Conservation (phyloP, 176 grass and related monocot species). For the Aegilops speltoides region DNA sequence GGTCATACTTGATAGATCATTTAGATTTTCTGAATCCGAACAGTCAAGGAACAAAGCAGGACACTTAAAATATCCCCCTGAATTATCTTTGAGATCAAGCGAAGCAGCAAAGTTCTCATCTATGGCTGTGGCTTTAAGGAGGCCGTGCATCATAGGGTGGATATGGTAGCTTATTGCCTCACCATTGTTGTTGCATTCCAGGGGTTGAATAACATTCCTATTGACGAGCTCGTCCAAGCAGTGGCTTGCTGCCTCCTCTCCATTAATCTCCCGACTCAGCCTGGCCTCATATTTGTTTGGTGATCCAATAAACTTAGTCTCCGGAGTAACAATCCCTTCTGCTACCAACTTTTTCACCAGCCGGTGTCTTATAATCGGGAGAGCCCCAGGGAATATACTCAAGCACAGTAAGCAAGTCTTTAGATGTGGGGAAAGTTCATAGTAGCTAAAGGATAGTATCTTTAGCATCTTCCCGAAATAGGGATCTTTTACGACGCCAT, state of each 20-base stretch:
- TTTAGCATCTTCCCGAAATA: fast-evolving
- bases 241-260: neutral
- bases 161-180: neutral
- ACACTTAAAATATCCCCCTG: neutral
- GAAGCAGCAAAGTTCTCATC: neutral
- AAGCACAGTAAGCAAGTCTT: neutral
- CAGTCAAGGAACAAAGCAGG: too few relatives aligned
- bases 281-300: fast-evolving
- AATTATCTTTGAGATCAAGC: neutral
- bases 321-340: neutral
- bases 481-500: fast-evolving
- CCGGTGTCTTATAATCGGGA: fast-evolving
- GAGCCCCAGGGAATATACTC: fast-evolving
- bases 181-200: neutral
- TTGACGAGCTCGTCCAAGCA: neutral
- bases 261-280: neutral
- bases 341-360: too few relatives aligned
- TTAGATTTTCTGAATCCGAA: neutral
- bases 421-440: fast-evolving
- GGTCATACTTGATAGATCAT: neutral
- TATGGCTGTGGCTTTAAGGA: neutral
- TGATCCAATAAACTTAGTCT: too few relatives aligned
- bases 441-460: neutral
- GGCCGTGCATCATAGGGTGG: neutral
- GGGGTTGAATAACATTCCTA: neutral